These are phyloP conservation scores for Xylaria cubensis DNA, from an alignment of 495 filamentous ascomycete genomes.

Conservation along the genomic window DNA sequence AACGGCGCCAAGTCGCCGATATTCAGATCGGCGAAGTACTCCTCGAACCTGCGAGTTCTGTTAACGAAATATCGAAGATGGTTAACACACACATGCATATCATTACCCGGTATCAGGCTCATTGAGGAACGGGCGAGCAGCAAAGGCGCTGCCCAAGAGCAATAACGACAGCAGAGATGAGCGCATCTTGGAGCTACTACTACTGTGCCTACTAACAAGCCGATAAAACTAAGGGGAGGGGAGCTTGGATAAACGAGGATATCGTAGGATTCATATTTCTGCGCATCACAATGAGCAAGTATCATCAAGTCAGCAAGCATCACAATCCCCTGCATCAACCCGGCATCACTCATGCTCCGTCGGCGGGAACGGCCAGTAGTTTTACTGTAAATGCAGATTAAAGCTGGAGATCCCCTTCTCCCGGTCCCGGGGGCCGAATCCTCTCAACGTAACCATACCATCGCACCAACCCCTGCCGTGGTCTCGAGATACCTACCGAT, in stretches of 20 bases:
- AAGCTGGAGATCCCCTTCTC: background rate
- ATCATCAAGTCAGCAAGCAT: background rate
- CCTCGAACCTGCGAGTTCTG: background rate
- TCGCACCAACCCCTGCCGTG: background rate
- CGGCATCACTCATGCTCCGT: background rate
- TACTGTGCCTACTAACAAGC: background rate
- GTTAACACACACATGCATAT: background rate
- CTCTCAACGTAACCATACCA: background rate
- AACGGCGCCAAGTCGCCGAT: slow-evolving; percentile 30
- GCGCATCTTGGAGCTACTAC: background rate
- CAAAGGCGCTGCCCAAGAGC: background rate
- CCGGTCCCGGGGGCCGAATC: background rate
- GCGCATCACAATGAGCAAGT: background rate
- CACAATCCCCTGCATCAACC: background rate
- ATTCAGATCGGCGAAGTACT: slow-evolving; percentile 25
- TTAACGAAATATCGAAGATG: background rate
- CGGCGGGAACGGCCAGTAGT: background rate
- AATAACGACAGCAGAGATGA: slow-evolving; percentile 6
- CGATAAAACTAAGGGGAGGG: background rate
- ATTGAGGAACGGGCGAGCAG: background rate
- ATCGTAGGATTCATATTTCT: background rate
- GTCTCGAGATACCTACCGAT: background rate
- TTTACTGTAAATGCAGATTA: background rate
- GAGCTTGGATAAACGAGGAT: background rate
- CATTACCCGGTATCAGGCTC: background rate